Evolutionary conservation across 2,329 filamentous ascomycete species (phyloP).

Genomic region (Sordariomycetes sp.): DNA sequence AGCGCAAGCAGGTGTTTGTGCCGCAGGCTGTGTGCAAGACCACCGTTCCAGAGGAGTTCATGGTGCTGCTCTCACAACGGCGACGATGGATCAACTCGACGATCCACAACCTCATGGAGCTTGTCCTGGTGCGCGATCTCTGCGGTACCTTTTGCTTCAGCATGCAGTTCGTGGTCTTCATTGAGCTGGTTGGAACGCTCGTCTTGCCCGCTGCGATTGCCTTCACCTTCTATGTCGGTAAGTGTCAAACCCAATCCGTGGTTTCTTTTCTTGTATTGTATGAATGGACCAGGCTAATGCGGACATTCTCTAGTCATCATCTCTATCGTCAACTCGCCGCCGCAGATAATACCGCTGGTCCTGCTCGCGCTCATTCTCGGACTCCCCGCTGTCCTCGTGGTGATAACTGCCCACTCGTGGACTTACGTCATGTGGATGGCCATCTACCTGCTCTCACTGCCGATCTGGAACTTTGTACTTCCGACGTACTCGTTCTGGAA

Average conservation of each 20-base stretch:
- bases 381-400: slow-evolving; percentile 81
- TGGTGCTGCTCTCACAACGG: slow-evolving; percentile 84
- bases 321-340: slow-evolving; percentile 65
- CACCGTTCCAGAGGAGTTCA: slow-evolving; percentile 86
- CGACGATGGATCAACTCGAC: slow-evolving; percentile 99
- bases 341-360: slow-evolving; percentile 83
- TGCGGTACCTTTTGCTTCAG: slow-evolving; percentile 99
- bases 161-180: slow-evolving; percentile 97
- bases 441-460: slow-evolving; percentile 86
- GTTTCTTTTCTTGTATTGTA: slow-evolving; percentile 4
- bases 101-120: slow-evolving; percentile 96
- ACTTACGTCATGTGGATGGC: slow-evolving; percentile 95
- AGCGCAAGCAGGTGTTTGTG: slow-evolving; percentile 97
- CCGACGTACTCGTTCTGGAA: slow-evolving; percentile 97
- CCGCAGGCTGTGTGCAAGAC: slow-evolving; percentile 99
- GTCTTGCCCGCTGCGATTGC: slow-evolving; percentile 93
- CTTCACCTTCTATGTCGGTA: slow-evolving; percentile 93
- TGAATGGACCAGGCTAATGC: slow-evolving; percentile 1
- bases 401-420: slow-evolving; percentile 86
- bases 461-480: slow-evolving; percentile 95
- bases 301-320: slow-evolving; percentile 53
- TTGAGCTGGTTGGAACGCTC: slow-evolving; percentile 88
- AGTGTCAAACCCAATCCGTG: slow-evolving; percentile 21
- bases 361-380: slow-evolving; percentile 85
- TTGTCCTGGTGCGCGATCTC: slow-evolving; percentile 87